Percentiles rank a stretch among this genome's conserved stretches.
phyloP scores from a whole-genome alignment of 2,329 filamentous ascomycete species.

The Pseudonectria buxi region DNA sequence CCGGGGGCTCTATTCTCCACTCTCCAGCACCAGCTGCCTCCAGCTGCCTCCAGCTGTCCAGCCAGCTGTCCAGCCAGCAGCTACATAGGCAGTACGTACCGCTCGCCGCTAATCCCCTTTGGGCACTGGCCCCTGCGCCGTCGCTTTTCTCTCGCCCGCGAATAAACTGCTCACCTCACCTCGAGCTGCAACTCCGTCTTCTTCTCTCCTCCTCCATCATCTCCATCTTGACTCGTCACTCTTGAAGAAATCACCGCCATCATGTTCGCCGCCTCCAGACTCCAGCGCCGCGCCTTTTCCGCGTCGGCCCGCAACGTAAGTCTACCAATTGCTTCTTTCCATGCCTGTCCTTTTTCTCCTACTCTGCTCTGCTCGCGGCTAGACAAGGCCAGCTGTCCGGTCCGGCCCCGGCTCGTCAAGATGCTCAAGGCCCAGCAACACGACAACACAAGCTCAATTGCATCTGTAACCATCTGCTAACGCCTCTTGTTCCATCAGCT shows the following conservation, averaged over 20 bases:
- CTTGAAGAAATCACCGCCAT: slow-evolving; percentile 21
- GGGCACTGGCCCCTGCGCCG: slow-evolving; percentile 8
- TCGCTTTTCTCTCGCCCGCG: slow-evolving; percentile 12
- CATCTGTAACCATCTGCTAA: not conserved
- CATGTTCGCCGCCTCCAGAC: slow-evolving; percentile 68
- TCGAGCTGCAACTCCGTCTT: no score
- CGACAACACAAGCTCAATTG: slow-evolving; percentile 1
- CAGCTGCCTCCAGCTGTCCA: no score
- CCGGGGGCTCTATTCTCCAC: slow-evolving; percentile 17
- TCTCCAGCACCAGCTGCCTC: no score
- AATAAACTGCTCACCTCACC: slow-evolving; percentile 22
- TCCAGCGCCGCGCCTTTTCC: slow-evolving; percentile 77
- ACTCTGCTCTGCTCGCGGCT: not conserved
- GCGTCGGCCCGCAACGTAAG: slow-evolving; percentile 70
- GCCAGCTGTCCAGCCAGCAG: no score
- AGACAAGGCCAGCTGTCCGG: not conserved
- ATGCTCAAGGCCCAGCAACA: slow-evolving; percentile 1
- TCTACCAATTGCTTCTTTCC: slow-evolving; percentile 14
- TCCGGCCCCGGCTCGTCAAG: not conserved
- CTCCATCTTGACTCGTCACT: slow-evolving; percentile 11
- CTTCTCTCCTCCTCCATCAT: slow-evolving; percentile 11
- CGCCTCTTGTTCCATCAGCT: slow-evolving; percentile 47
- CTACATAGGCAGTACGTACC: no score
- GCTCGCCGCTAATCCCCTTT: not conserved
- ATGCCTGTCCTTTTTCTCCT: slow-evolving; percentile 2